phyloP scores from a whole-genome alignment of 1,284 basidiomycete species.

The Leccinum cinnamomeum region DNA sequence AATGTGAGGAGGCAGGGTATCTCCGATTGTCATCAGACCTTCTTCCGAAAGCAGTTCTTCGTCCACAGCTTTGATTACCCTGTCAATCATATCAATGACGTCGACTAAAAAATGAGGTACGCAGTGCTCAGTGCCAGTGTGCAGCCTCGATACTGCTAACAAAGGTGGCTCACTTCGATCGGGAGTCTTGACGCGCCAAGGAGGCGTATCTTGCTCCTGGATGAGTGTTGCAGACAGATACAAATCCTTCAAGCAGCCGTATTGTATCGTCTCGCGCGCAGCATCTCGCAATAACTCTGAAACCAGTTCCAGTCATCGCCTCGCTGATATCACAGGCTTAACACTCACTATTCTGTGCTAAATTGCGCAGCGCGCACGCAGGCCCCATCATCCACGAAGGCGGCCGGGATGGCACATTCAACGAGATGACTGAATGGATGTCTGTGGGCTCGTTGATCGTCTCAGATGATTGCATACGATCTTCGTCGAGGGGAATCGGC shows the following conservation, averaged over 20 bases:
- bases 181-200: slow-evolving; percentile 21
- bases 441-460: background rate
- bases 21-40: slow-evolving; percentile 22
- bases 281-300: slow-evolving; percentile 5
- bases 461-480: background rate
- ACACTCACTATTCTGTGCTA: slow-evolving; percentile 20
- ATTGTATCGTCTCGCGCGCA: slow-evolving; percentile 11
- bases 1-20: slow-evolving; percentile 22
- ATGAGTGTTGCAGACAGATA: slow-evolving; percentile 21
- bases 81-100: slow-evolving; percentile 24
- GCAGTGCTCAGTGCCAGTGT: background rate
- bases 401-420: background rate
- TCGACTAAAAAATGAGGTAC: slow-evolving; percentile 13
- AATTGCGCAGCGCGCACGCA: background rate
- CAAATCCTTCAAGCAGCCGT: slow-evolving; percentile 21
- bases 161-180: slow-evolving; percentile 16
- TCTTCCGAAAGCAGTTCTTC: slow-evolving; percentile 19
- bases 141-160: background rate
- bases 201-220: slow-evolving; percentile 14
- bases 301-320: background rate
- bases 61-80: slow-evolving; percentile 25
- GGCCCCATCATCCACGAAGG: background rate
- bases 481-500: background rate
- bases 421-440: background rate
- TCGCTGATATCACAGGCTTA: background rate